Evolutionary conservation across 1,139 yeast species (phyloP).

Genomic region (Starmera stellimalicola): DNA sequence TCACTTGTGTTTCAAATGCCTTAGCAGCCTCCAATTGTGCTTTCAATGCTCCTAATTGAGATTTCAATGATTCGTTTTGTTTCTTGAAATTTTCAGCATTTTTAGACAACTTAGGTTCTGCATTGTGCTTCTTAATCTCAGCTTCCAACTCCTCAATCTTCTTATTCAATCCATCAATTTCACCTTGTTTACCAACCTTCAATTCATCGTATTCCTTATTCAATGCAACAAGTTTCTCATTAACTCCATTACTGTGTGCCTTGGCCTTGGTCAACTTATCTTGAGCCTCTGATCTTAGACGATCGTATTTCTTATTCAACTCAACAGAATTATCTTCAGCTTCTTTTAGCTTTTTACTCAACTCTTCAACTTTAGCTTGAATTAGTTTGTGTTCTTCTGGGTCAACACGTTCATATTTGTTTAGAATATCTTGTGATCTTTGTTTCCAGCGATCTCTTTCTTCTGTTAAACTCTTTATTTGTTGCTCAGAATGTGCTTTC

Average conservation of each 20-base stretch:
- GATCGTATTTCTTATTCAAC: conserved; percentile 21
- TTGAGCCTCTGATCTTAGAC: conserved; percentile 24
- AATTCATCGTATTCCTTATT: conserved; percentile 10
- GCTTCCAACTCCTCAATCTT: conserved; percentile 9
- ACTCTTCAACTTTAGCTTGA: conserved; percentile 22
- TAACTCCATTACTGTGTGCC: conserved; percentile 16
- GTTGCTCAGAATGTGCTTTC: conserved; percentile 31
- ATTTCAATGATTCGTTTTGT: conserved; percentile 20
- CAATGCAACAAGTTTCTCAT: conserved; percentile 2
- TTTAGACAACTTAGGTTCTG: background rate
- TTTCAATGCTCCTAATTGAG: conserved; percentile 25
- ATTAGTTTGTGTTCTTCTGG: conserved; percentile 34
- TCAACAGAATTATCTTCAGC: conserved; percentile 15
- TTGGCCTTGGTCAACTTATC: conserved; percentile 29
- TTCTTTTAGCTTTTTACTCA: conserved; percentile 12
- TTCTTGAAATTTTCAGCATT: conserved; percentile 21
- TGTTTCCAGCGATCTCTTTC: conserved; percentile 45
- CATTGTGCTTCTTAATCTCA: conserved; percentile 1
- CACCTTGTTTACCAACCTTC: conserved; percentile 3
- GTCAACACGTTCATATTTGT: conserved; percentile 38
- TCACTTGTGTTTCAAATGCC: conserved; percentile 17
- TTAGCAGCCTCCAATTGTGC: conserved; percentile 10
- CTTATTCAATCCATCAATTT: conserved; percentile 7
- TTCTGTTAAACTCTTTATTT: conserved; percentile 27
- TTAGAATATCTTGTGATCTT: conserved; percentile 37